Base-by-base conservation (phyloP, 2,329 filamentous ascomycete genomes). In the Ceratocystis eucalypticola region DNA sequence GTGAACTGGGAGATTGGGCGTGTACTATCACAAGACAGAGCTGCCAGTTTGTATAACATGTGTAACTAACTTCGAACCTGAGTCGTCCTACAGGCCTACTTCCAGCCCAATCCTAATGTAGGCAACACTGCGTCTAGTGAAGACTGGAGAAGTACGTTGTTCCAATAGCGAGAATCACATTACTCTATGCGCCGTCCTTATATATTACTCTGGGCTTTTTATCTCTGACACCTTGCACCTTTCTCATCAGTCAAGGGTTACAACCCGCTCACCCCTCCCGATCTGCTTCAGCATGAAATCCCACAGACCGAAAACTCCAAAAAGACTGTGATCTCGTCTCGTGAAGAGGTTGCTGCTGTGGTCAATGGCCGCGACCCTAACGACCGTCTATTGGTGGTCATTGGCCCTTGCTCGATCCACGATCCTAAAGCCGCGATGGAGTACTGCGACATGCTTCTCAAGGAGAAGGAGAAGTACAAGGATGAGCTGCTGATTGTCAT, bases 391-490 rank as follows among this genome's bases (percentile, higher is more conserved):
- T 78, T 85, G 53, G 81, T 99, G 70, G 87, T 97, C 73, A 86
- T 97, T 70, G 94, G 94, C 1, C 94, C 94, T 30, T 99, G 94
- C 82, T 96, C 91, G 28, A 96, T 99, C 76, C 94, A 99, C 80
- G 94, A 99, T 75, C 93, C 94, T 20, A 80, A 87, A 66, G 88
- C 91, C 69, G 93, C 93, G 10, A 84, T 96, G 71, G 90, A 93
- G 74, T 99, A 99, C 85, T 96, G 91, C 81, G 86, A 91, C 73
- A 82, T 88, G 70, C 82, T 99, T 69, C 75, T 95, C 71, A 80
- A 84, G 73, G 80, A 95, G 72, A 92, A 93, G 77, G 84, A 92
- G 74, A 94, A 95, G 80, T 88, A 96, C 80, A 83, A 88, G 75
- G 84, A 92, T 73, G 91, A 97, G 74, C 83, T 99, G 46, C 82